Percentiles rank a stretch among this genome's conserved stretches.
These are phyloP conservation scores for Pleurotus citrinopileatus DNA, from an alignment of 768 basidiomycete genomes.

Conservation along the genomic window DNA sequence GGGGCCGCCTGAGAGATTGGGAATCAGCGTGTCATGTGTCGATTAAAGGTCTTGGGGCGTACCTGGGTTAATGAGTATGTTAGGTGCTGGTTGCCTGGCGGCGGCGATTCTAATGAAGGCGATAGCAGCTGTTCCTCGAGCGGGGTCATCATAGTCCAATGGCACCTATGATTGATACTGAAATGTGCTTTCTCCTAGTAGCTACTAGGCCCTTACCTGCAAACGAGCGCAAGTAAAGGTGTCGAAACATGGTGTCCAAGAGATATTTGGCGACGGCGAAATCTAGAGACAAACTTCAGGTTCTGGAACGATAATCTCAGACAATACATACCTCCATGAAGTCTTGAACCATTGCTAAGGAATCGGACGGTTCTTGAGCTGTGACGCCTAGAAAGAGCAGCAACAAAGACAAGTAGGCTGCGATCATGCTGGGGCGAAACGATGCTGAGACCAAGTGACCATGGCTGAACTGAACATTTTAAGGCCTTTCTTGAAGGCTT, in stretches of 20 bases:
- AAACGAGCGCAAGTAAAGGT: neutral
- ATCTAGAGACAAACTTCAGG: neutral
- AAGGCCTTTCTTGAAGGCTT: too few species aligned
- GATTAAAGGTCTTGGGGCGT: too few species aligned
- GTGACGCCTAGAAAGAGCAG: too few species aligned
- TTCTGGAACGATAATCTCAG: neutral
- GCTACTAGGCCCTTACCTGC: neutral
- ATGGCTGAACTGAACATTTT: too few species aligned
- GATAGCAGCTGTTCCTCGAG: constrained; percentile 33
- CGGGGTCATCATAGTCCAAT: constrained; percentile 39
- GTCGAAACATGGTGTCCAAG: neutral
- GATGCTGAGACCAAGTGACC: too few species aligned
- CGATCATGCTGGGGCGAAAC: too few species aligned
- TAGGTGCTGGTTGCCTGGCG: constrained; percentile 14
- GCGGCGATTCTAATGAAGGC: constrained; percentile 36
- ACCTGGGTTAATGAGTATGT: neutral
- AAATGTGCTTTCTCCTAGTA: neutral
- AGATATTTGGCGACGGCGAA: neutral
- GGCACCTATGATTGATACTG: constrained; percentile 32
- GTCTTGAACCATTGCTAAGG: neutral
- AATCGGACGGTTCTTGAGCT: neutral
- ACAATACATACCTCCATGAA: neutral
- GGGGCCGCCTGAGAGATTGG: constrained; percentile 42
- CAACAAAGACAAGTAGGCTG: too few species aligned
- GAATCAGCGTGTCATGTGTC: constrained; percentile 26